A percentile compares a stretch with the other conserved stretches of the same genome.
Conservation (phyloP, 495 filamentous ascomycete genomes). For the Aspergillus coremiiformis region DNA sequence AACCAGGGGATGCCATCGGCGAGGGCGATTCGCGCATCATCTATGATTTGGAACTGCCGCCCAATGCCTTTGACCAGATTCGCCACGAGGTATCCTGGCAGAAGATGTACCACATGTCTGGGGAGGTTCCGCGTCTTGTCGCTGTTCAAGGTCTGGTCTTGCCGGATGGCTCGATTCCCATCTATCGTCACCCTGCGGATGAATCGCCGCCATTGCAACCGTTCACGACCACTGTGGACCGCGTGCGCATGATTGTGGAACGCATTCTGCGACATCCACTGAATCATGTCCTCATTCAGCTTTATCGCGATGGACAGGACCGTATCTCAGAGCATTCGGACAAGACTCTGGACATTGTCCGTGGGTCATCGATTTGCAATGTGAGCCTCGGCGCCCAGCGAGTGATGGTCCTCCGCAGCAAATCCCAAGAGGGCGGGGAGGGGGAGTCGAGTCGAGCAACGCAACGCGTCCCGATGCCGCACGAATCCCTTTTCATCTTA, state of each 20-base stretch:
- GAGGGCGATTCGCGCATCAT: constrained; percentile 79
- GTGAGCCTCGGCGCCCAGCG: constrained; percentile 87
- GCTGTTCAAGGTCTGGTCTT: constrained; percentile 73
- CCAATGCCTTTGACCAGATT: constrained; percentile 62
- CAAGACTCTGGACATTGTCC: constrained; percentile 88
- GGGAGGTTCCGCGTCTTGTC: constrained; percentile 89
- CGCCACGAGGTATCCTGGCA: constrained; percentile 78
- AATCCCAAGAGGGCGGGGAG: constrained; percentile 43
- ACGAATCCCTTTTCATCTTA: constrained; percentile 81
- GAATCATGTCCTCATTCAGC: constrained; percentile 90
- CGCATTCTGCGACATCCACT: constrained; percentile 67
- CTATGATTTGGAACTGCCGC: constrained; percentile 51
- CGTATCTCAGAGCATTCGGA: constrained; percentile 96
- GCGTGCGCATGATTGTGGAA: constrained; percentile 61
- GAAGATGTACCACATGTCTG: constrained; percentile 85
- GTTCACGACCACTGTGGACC: constrained; percentile 65
- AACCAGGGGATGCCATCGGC: constrained; percentile 43
- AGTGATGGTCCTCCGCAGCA: constrained; percentile 84
- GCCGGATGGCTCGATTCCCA: constrained; percentile 69
- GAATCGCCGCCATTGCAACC: constrained; percentile 71
- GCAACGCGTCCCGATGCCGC: constrained; percentile 69
- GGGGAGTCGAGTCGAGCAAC: constrained; percentile 37
- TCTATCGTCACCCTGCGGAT: constrained; percentile 92
- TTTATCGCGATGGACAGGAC: constrained; percentile 86
- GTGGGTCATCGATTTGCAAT: constrained; percentile 77